Conservation (phyloP, 2,329 filamentous ascomycete species). For the Helicocarpus griseus region DNA sequence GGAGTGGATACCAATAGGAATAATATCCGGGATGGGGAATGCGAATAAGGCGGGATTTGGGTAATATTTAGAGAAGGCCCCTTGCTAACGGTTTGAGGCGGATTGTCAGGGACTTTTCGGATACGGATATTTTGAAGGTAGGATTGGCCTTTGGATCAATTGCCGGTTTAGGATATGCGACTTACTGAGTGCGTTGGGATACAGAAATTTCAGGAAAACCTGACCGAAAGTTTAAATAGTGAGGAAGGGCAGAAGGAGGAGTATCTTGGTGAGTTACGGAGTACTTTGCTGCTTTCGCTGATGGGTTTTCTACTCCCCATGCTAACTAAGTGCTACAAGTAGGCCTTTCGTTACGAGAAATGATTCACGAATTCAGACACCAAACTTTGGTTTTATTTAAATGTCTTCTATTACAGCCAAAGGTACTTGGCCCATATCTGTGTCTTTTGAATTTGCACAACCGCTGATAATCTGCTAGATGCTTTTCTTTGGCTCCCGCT, state of each 20-base stretch:
- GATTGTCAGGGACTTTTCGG: conserved; percentile 62
- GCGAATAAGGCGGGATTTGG: no score
- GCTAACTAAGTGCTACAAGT: conserved; percentile 9
- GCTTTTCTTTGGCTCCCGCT: conserved; percentile 96
- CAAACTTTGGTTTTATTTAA: conserved; percentile 92
- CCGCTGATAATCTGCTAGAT: conserved; percentile 49
- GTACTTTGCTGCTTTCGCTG: not conserved
- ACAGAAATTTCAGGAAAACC: conserved; percentile 78
- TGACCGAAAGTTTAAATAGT: conserved; percentile 49
- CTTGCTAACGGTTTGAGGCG: not conserved
- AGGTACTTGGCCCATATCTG: conserved; percentile 46
- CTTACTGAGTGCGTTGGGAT: conserved; percentile 17
- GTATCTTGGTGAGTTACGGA: conserved; percentile 63
- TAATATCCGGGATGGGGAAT: not conserved
- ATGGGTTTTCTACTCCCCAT: not conserved
- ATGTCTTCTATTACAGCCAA: conserved; percentile 85
- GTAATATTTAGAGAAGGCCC: not conserved
- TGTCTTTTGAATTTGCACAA: not conserved
- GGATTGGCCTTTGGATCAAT: conserved; percentile 11
- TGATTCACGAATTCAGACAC: conserved; percentile 89
- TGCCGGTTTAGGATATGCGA: not conserved
- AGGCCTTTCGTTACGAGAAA: conserved; percentile 69
- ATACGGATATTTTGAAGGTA: conserved; percentile 74
- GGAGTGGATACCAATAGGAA: not conserved
- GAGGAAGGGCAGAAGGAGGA: conserved; percentile 71